Percentiles rank a stretch among this genome's conserved stretches.
These are phyloP conservation scores for Geoglossum cookeanum DNA, from an alignment of 2,329 filamentous ascomycete species.

Conservation along the genomic window DNA sequence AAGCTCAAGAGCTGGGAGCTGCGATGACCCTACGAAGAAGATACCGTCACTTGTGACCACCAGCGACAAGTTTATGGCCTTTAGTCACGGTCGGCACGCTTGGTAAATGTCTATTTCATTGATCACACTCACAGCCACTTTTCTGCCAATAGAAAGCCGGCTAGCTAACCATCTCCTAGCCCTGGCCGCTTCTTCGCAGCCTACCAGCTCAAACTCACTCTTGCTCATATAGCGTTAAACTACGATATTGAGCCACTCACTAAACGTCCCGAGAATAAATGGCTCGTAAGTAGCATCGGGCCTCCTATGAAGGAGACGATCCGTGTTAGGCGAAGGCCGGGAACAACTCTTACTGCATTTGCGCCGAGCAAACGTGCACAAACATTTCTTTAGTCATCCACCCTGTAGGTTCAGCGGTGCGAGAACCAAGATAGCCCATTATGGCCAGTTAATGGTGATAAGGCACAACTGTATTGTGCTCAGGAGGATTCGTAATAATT, in stretches of 20 bases:
- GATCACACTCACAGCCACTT: not conserved
- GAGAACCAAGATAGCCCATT: no score
- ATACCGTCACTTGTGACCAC: slow-evolving; percentile 10
- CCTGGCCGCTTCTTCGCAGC: slow-evolving; percentile 23
- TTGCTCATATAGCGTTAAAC: slow-evolving; percentile 18
- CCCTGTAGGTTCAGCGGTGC: no score
- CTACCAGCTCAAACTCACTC: slow-evolving; percentile 21
- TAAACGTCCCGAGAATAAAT: slow-evolving; percentile 16
- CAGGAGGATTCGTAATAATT: no score
- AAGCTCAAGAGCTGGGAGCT: not conserved
- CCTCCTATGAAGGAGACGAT: slow-evolving; percentile 17
- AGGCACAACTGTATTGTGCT: no score
- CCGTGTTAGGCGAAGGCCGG: not conserved
- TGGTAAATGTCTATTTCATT: slow-evolving; percentile 9
- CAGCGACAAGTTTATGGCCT: slow-evolving; percentile 19
- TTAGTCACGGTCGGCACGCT: slow-evolving; percentile 21
- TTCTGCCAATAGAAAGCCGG: not conserved
- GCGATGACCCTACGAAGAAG: not conserved
- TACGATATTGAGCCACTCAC: slow-evolving; percentile 20
- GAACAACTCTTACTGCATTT: no score
- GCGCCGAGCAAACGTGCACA: no score
- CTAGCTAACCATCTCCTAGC: not conserved
- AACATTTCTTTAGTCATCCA: no score
- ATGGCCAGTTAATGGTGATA: no score
- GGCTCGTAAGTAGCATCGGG: slow-evolving; percentile 15